Evolutionary conservation across 139 green algal genomes (phyloP), one percentile per base, ranked within the genome.

Genomic region (Chlamydomonas incerta): DNA sequence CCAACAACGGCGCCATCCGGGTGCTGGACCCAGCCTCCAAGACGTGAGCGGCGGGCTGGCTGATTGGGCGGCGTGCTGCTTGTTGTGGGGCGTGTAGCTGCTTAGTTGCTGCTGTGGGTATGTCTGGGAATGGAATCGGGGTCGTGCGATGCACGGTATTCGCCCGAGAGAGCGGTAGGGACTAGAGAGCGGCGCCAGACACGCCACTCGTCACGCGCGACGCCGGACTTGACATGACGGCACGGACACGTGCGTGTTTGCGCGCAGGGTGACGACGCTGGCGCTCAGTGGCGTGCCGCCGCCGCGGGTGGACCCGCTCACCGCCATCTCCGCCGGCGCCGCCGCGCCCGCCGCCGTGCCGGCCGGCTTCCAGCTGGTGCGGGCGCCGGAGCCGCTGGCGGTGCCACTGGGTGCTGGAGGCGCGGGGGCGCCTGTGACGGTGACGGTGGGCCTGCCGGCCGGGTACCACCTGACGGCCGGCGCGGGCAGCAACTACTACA

Each of bases 1-100:
- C 94, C 33, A 97, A 97, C 89, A 97, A 97, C 89, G 82, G 65
- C 66, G 60, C 91, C 24, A 94, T 97, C 57, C 83, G 92, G 47
- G 17, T 84, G 31, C 70, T 91, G 26, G 87, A 96, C 74, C 72
- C 77, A 28, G 58, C 37, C 66, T n/a, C n/a, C 6, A 66, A 47
- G n/a, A 88, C 83, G n/a, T n/a, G n/a, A 50, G 41, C 41, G 41
- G 41, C 41, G 8, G 41, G 41, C 41, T 5, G 8, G 41, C n/a
- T 50, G 6, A 50, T 50, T 50, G 41, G 41, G 41, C 41, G 41
- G 41, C 8, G 41, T 50, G 41, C 6, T 50, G 41, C 6, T 13
- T 50, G 41, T 5, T 50, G 41, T 50, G 41, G 5, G 41, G 41
- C 8, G 41, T 13, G 41, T 50, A 8, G n/a, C n/a, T n/a, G n/a